phyloP scores from a whole-genome alignment of 202 grass and related monocot species.

The Panicum hallii region DNA sequence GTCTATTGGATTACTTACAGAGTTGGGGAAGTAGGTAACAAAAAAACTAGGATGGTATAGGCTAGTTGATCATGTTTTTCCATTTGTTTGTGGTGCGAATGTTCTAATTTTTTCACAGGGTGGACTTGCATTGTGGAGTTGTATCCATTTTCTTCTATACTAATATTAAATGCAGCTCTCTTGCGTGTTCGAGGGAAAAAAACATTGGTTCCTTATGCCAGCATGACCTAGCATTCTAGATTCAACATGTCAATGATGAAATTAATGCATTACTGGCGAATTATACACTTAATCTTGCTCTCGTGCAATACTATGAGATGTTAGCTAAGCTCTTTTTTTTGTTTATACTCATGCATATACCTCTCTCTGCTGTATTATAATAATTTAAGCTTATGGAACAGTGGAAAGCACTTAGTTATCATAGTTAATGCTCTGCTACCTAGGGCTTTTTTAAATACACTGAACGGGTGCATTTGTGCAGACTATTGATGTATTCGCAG shows the following conservation, averaged over 20 bases:
- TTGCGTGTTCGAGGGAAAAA: background rate
- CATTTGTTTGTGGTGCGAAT: background rate
- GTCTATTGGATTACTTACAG: background rate
- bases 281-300: background rate
- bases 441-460: slow-evolving; percentile 20
- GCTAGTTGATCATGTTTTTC: background rate
- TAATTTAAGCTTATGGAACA: background rate
- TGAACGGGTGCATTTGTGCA: slow-evolving; percentile 53
- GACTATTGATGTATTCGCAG: slow-evolving; percentile 96
- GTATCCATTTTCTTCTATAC: background rate
- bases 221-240: slow-evolving; percentile 18
- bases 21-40: background rate
- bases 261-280: background rate
- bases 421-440: slow-evolving; percentile 2
- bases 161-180: background rate
- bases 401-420: background rate
- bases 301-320: background rate
- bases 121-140: background rate
- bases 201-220: background rate
- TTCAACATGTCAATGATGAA: background rate
- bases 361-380: slow-evolving; percentile 4
- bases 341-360: background rate
- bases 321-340: background rate
- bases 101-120: background rate
- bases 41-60: background rate